A percentile compares a stretch with the other conserved stretches of the same genome.
phyloP scores from a whole-genome alignment of 1,284 basidiomycete genomes.

The Melampsora allii-populina region DNA sequence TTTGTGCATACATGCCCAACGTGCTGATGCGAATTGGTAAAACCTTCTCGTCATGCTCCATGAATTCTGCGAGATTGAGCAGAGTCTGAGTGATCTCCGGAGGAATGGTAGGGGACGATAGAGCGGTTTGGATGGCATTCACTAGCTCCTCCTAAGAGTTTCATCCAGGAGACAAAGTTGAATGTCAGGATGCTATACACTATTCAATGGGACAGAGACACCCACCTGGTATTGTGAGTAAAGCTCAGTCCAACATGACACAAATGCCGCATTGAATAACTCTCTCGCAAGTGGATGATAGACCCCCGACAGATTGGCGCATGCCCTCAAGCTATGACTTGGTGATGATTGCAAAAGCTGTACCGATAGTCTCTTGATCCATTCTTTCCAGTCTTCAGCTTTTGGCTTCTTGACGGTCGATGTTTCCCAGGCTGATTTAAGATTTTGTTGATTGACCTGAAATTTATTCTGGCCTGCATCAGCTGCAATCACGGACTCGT shows the following conservation, averaged over 20 bases:
- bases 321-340: slow-evolving; percentile 92
- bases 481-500: slow-evolving; percentile 55
- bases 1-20: slow-evolving; percentile 85
- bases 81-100: slow-evolving; percentile 90
- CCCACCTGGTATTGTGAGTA: slow-evolving; percentile 91
- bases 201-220: slow-evolving; percentile 1
- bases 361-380: slow-evolving; percentile 89
- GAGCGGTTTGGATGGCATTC: slow-evolving; percentile 80
- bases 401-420: slow-evolving; percentile 62
- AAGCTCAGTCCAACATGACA: slow-evolving; percentile 95
- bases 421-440: slow-evolving; percentile 96
- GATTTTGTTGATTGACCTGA: slow-evolving; percentile 93
- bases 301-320: slow-evolving; percentile 86
- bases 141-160: slow-evolving; percentile 78
- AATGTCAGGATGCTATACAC: neutral
- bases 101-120: slow-evolving; percentile 74
- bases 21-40: slow-evolving; percentile 90
- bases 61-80: slow-evolving; percentile 96
- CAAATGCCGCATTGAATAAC: slow-evolving; percentile 96
- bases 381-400: slow-evolving; percentile 87
- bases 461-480: slow-evolving; percentile 78
- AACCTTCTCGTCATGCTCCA: slow-evolving; percentile 98
- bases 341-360: slow-evolving; percentile 99
- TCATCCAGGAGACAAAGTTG: neutral
- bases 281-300: slow-evolving; percentile 89